phyloP scores from a whole-genome alignment of 257 asterid genomes.

The Primulina tabacum region DNA sequence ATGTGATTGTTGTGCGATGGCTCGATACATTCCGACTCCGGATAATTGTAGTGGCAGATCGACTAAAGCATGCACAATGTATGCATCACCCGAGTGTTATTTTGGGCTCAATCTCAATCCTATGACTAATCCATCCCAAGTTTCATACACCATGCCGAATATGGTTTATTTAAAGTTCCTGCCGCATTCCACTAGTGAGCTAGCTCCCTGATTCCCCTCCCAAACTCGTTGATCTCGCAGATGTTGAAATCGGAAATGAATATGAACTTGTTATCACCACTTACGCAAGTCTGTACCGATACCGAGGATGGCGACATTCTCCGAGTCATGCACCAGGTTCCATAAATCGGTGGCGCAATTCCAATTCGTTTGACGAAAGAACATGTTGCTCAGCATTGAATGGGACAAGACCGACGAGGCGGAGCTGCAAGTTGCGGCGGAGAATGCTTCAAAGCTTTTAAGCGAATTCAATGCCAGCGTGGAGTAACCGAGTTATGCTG shows the following conservation, averaged over 20 bases:
- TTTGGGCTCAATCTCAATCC: constrained; percentile 92
- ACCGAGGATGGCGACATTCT: constrained; percentile 94
- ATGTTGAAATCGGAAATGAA: constrained; percentile 81
- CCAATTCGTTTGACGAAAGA: constrained; percentile 81
- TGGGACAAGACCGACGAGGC: constrained; percentile 96
- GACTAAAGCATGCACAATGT: constrained; percentile 91
- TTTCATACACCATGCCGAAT: constrained; percentile 86
- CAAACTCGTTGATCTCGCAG: constrained; percentile 65
- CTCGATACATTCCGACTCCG: constrained; percentile 87
- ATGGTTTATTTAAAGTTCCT: constrained; percentile 96
- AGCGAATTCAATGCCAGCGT: constrained; percentile 53
- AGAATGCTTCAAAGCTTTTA: constrained; percentile 57
- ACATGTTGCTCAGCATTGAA: constrained; percentile 79
- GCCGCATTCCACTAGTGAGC: constrained; percentile 43
- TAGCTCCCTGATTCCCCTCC: constrained; percentile 38
- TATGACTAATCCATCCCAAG: constrained; percentile 81
- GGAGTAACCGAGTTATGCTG: constrained; percentile 93
- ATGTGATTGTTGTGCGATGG: constrained; percentile 96
- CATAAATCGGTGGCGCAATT: constrained; percentile 90
- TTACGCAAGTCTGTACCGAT: constrained; percentile 71
- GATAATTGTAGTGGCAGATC: constrained; percentile 84
- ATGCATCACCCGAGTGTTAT: constrained; percentile 93
- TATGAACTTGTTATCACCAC: constrained; percentile 91
- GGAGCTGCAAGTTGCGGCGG: constrained; percentile 80
- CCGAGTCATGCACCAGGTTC: constrained; percentile 88